A percentile compares a stretch with the other conserved stretches of the same genome.
Conservation (phyloP, 225 moss, liverwort and hornwort genomes). For the Physcomitrellopsis africana region DNA sequence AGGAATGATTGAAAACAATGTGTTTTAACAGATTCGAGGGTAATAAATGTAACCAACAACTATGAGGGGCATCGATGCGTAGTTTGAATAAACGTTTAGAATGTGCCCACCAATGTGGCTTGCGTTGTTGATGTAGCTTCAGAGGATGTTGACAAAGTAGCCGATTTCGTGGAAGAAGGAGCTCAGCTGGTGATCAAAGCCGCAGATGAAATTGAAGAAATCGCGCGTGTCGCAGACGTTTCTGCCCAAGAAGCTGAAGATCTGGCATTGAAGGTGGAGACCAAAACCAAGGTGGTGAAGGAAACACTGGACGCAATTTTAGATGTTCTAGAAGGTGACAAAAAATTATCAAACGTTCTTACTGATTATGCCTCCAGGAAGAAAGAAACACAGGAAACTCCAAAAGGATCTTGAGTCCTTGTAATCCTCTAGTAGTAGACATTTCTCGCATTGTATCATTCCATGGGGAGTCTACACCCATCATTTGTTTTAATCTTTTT, state of each 20-base stretch:
- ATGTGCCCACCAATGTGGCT: neutral
- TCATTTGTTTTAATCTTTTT: constrained; percentile 21
- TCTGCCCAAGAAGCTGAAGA: constrained; percentile 56
- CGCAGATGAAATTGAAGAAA: constrained; percentile 48
- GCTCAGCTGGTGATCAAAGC: constrained; percentile 50
- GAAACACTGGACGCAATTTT: constrained; percentile 45
- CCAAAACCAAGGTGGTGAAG: constrained; percentile 46
- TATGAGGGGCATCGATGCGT: neutral
- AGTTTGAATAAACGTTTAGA: constrained; percentile 2
- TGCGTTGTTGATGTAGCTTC: constrained; percentile 9
- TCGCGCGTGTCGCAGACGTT: constrained; percentile 34
- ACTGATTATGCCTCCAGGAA: constrained; percentile 44
- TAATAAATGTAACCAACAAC: neutral
- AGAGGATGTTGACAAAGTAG: constrained; percentile 56
- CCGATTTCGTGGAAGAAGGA: constrained; percentile 43
- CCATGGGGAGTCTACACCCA: neutral
- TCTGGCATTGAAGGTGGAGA: constrained; percentile 55
- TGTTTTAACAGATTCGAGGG: neutral
- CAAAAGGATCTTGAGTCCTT: constrained; percentile 12
- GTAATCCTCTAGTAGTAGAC: neutral
- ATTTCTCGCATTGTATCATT: neutral
- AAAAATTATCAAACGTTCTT: constrained; percentile 39
- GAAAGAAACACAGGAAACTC: constrained; percentile 28
- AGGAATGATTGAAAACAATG: neutral
- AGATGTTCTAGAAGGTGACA: constrained; percentile 48